A percentile compares a stretch with the other conserved stretches of the same genome.
Conservation (phyloP, 371 early-diverging fungal species). For the Mortierella sp. region DNA sequence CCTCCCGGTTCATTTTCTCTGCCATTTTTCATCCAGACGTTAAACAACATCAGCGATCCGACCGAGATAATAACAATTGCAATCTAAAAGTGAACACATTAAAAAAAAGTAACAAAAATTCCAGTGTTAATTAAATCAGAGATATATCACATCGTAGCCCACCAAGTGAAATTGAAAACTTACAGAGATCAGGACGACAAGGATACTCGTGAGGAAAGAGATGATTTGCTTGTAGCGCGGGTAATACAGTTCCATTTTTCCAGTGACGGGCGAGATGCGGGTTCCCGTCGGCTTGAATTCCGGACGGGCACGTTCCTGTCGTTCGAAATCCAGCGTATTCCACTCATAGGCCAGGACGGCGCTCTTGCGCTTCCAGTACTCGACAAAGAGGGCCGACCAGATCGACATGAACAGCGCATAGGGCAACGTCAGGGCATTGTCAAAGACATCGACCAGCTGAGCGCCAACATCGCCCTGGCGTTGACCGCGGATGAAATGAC, state of each 20-base stretch:
- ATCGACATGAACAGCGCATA: slow-evolving; percentile 69
- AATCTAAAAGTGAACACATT: slow-evolving; percentile 26
- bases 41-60: slow-evolving; percentile 41
- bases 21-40: slow-evolving; percentile 8
- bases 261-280: slow-evolving; percentile 63
- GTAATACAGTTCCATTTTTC: slow-evolving; percentile 61
- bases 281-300: slow-evolving; percentile 62
- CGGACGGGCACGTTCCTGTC: slow-evolving; percentile 61
- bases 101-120: not conserved
- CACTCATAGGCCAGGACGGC: slow-evolving; percentile 63
- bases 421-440: slow-evolving; percentile 64
- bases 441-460: slow-evolving; percentile 56
- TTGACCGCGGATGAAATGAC: not conserved
- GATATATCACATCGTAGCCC: too few relatives aligned
- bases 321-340: slow-evolving; percentile 66
- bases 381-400: slow-evolving; percentile 70
- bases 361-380: slow-evolving; percentile 74
- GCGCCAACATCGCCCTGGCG: not conserved
- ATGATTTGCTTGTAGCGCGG: slow-evolving; percentile 52
- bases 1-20: not conserved
- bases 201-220: slow-evolving; percentile 34
- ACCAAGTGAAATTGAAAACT: too few relatives aligned
- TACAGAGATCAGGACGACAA: slow-evolving; percentile 54
- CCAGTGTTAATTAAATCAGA: not conserved
- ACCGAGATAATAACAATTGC: slow-evolving; percentile 53